phyloP scores from a whole-genome alignment of 345 rosid species.

The Syzygium aromaticum region DNA sequence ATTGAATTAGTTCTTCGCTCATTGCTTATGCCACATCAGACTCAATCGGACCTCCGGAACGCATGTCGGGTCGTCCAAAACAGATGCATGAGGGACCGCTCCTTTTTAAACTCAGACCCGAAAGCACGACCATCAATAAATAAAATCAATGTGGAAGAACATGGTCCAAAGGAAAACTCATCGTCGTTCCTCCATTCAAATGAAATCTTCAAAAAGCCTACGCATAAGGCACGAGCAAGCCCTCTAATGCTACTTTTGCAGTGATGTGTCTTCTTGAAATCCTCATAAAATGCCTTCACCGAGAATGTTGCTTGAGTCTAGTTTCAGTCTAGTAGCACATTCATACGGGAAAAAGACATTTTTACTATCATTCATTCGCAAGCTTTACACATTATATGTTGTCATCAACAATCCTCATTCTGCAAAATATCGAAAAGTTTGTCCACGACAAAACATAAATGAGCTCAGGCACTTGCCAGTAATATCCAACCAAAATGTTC shows the following conservation, averaged over 20 bases:
- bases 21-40: neutral
- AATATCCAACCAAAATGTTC: neutral
- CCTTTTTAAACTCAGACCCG: neutral
- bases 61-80: neutral
- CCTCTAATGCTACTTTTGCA: neutral
- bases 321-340: neutral
- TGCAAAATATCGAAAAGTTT: neutral
- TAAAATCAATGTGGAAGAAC: neutral
- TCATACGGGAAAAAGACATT: neutral
- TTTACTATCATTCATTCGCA: neutral
- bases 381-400: neutral
- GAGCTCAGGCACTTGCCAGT: neutral
- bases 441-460: neutral
- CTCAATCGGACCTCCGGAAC: neutral
- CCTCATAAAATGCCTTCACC: neutral
- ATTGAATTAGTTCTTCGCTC: neutral
- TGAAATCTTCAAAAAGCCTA: neutral
- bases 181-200: neutral
- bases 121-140: neutral
- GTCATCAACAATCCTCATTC: neutral
- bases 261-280: neutral
- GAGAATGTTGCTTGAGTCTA: neutral
- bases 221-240: neutral
- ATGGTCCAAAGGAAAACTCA: neutral
- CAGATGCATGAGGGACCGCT: neutral